A percentile compares a stretch with the other conserved stretches of the same genome.
Conservation (phyloP, 495 filamentous ascomycete genomes). For the Lasiosphaeria ovina region DNA sequence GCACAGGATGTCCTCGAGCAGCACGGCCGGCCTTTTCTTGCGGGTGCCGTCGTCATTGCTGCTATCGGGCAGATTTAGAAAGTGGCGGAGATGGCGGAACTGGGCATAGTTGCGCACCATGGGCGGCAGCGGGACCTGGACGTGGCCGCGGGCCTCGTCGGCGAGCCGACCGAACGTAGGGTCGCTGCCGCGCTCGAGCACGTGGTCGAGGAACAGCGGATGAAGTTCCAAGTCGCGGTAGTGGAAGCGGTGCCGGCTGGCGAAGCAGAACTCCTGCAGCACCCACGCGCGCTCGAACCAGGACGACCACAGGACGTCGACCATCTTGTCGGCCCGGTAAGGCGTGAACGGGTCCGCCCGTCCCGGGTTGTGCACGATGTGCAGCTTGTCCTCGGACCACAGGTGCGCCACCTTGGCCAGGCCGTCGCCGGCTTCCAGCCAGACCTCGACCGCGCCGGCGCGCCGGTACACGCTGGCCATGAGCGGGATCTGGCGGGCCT, state of each 20-base stretch:
- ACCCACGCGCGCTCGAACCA: conserved; percentile 8
- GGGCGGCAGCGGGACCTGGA: conserved; percentile 2
- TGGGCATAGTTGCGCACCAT: conserved; percentile 1
- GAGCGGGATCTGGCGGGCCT: conserved; percentile 16
- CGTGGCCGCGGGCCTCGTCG: not conserved
- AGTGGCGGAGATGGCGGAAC: not conserved
- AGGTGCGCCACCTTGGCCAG: not conserved
- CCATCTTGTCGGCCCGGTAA: not conserved
- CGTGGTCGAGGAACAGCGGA: not conserved
- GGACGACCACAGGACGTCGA: conserved; percentile 2
- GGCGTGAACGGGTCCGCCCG: conserved; percentile 1
- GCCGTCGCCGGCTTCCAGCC: conserved; percentile 17
- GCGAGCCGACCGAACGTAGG: not conserved
- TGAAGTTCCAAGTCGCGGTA: conserved; percentile 1
- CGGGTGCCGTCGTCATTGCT: not conserved
- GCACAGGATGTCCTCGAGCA: conserved; percentile 6
- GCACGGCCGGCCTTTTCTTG: not conserved
- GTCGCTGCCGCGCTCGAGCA: not conserved
- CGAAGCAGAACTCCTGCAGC: conserved; percentile 6
- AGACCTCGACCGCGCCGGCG: conserved; percentile 15
- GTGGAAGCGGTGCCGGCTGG: not conserved
- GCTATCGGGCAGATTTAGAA: not conserved
- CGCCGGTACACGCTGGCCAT: conserved; percentile 23
- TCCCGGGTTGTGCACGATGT: not conserved
- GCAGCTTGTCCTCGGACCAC: not conserved